phyloP scores from a whole-genome alignment of 768 basidiomycete species.

The Termitomyces sp. region DNA sequence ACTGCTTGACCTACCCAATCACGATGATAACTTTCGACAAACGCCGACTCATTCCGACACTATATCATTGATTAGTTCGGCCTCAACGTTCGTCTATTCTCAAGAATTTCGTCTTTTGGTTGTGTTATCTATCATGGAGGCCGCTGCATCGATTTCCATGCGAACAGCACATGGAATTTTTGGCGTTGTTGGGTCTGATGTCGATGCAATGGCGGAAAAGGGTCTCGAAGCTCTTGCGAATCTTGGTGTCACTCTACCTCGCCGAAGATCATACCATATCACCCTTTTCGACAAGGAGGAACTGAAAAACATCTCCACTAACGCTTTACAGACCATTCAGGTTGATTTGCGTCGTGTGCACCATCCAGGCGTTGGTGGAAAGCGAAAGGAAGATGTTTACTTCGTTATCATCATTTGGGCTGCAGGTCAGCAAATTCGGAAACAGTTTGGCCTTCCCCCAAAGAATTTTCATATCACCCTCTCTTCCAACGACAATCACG shows the following conservation, averaged over 20 bases:
- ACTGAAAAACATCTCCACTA: slow-evolving; percentile 21
- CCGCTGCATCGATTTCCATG: neutral
- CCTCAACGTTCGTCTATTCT: neutral
- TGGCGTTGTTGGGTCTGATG: slow-evolving; percentile 14
- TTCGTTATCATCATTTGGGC: slow-evolving; percentile 57
- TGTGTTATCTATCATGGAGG: slow-evolving; percentile 2
- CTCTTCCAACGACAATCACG: slow-evolving; percentile 36
- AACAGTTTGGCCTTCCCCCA: slow-evolving; percentile 42
- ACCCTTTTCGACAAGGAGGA: slow-evolving; percentile 39
- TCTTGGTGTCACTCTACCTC: neutral
- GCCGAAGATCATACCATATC: slow-evolving; percentile 31
- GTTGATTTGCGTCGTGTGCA: slow-evolving; percentile 29
- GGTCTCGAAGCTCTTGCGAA: slow-evolving; percentile 2
- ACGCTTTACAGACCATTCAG: slow-evolving; percentile 20
- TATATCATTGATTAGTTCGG: neutral
- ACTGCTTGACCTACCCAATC: too few relatives aligned
- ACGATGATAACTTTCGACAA: too few relatives aligned
- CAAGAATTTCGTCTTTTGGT: neutral
- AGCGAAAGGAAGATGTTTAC: slow-evolving; percentile 24
- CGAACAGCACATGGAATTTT: slow-evolving; percentile 16
- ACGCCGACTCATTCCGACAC: neutral
- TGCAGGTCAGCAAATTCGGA: slow-evolving; percentile 47
- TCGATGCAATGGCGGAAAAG: slow-evolving; percentile 17
- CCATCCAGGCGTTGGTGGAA: slow-evolving; percentile 38
- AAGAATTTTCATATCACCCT: slow-evolving; percentile 58